Evolutionary conservation across 2,329 filamentous ascomycete species (phyloP).

Genomic region (Myriosclerotinia duriaeana): DNA sequence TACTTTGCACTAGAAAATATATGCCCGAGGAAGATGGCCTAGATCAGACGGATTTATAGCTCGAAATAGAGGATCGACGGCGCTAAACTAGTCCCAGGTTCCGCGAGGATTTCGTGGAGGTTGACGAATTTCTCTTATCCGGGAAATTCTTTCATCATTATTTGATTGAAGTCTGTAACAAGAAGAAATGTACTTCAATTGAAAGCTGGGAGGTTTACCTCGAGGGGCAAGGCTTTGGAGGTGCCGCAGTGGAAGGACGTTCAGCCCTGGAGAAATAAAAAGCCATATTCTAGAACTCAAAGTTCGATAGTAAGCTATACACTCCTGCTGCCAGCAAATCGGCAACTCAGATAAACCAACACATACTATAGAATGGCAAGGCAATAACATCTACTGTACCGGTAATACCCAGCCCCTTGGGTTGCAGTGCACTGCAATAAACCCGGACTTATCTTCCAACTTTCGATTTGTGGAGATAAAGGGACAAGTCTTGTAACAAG

Average conservation of each 20-base stretch:
- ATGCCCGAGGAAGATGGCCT: background rate
- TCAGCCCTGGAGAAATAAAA: conserved; percentile 1
- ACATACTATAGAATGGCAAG: background rate
- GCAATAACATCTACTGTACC: background rate
- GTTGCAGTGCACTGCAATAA: background rate
- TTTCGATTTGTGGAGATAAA: background rate
- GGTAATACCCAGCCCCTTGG: background rate
- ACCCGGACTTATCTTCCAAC: background rate
- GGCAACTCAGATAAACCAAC: no score
- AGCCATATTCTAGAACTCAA: background rate
- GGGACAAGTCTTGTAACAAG: background rate
- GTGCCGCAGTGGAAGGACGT: conserved; percentile 12
- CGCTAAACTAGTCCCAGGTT: no score
- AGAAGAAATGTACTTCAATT: background rate
- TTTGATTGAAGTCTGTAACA: background rate
- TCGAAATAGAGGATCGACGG: background rate
- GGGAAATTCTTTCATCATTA: no score
- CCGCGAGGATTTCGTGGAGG: background rate
- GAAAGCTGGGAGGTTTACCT: background rate
- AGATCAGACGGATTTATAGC: background rate
- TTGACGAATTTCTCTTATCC: background rate
- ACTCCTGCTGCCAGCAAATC: no score
- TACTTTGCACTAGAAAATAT: background rate
- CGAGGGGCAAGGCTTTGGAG: background rate
- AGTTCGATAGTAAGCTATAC: background rate